Evolutionary conservation across 768 basidiomycete species (phyloP), one percentile per base, ranked within the genome.

Genomic region (Mycena albidolilacea): DNA sequence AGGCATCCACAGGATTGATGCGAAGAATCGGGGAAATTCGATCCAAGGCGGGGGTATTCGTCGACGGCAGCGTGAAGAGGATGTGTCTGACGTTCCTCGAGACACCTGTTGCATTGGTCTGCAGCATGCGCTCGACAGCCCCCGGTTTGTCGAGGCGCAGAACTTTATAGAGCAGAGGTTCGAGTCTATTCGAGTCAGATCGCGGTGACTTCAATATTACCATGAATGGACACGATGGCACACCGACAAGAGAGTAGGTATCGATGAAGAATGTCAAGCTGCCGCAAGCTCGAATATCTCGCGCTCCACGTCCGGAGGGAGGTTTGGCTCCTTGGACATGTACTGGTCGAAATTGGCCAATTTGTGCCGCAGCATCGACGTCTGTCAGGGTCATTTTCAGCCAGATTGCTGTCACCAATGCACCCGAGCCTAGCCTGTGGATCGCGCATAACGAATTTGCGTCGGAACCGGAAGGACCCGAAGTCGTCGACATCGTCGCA

Each of bases 151-250:
- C 46, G 46, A 48, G 46, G 46, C 46, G 46, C 46, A 48, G 46
- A 48, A 48, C 46, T 48, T 48, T 48, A 48, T 48, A 48, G 46
- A 48, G 46, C 46, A 48, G 46, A 48, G 46, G 46, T 48, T 48
- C 46, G 8, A 48, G 46, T 9, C 46, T 48, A 48, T 48, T 43
- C 41, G 41, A 43, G 41, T 43, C 41, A 48, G 46, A 48, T 48
- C 5, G 46, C 46, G 46, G 1, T 14, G 46, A 48, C 8, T 48
- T 5, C 41, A 48, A 48, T 48, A 17, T 48, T 19, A 6, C 46
- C 30, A 30, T 48, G 46, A 48, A 48, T 48, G 46, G 1, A 48
- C 46, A 48, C 46, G 46, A 48, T 11, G 46, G 46, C 46, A 48
- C 17, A 19, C 46, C 46, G 12, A 11, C 8, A 14, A 48, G 46